Evolutionary conservation across 2,329 filamentous ascomycete genomes (phyloP).

Genomic region (Neopestalotiopsis sp.): DNA sequence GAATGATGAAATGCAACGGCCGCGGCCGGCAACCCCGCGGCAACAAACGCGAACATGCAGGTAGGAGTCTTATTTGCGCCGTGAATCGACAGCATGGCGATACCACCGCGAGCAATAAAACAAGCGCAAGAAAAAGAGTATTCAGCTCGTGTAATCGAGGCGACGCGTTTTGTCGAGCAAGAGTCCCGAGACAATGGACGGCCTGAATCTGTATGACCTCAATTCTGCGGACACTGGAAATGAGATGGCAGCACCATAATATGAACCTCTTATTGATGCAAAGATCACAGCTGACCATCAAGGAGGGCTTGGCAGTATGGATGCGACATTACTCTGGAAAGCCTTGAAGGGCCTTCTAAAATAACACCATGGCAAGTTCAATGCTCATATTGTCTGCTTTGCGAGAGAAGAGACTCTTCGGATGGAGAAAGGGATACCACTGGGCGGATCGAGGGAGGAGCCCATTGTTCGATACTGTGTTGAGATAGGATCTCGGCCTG

Average conservation of each 20-base stretch:
- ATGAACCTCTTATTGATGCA: background rate
- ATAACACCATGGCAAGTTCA: background rate
- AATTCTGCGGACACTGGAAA: background rate
- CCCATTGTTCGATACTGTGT: background rate
- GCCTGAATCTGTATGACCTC: background rate
- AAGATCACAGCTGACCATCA: background rate
- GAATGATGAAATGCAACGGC: background rate
- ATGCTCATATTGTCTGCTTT: background rate
- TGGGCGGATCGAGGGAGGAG: background rate
- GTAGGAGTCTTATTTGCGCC: background rate
- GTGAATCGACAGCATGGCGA: background rate
- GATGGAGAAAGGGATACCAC: background rate
- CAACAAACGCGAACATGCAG: no score
- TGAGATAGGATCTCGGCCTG: background rate
- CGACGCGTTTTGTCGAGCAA: background rate
- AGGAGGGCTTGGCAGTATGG: background rate
- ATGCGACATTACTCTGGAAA: background rate
- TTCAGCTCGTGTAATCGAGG: constrained; percentile 5
- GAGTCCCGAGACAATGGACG: background rate
- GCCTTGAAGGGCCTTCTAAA: background rate
- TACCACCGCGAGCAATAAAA: background rate
- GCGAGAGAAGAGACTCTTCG: no score
- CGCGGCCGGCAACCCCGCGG: no score
- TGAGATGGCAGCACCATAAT: background rate
- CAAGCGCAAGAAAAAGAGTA: background rate